Conservation (phyloP, 305 asterid genomes). For the Plantago coronopus region DNA sequence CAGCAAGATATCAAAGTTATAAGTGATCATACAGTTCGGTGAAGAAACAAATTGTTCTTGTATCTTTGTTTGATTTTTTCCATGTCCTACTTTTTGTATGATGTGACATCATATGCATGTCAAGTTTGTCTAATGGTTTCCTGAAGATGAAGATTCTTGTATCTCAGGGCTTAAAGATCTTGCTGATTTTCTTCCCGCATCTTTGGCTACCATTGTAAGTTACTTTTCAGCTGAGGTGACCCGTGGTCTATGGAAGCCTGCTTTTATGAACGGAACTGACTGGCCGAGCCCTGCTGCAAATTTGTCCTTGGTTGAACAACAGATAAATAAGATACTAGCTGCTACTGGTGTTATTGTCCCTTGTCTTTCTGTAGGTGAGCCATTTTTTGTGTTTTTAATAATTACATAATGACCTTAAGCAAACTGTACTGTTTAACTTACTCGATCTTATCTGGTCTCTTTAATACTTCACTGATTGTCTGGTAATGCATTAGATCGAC, state of each 20-base stretch:
- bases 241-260: constrained; percentile 95
- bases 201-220: constrained; percentile 80
- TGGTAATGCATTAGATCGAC: too few relatives aligned
- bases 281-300: constrained; percentile 99
- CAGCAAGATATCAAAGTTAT: background rate
- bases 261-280: constrained; percentile 94
- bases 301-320: constrained; percentile 74
- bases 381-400: constrained; percentile 19
- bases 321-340: constrained; percentile 78
- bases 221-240: constrained; percentile 96
- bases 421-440: constrained; percentile 11
- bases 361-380: constrained; percentile 61
- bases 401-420: constrained; percentile 9
- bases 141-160: constrained; percentile 12
- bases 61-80: background rate
- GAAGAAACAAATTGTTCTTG: background rate
- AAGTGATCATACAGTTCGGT: background rate
- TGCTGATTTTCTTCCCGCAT: constrained; percentile 96
- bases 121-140: constrained; percentile 14
- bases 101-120: constrained; percentile 20
- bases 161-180: constrained; percentile 94
- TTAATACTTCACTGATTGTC: too few relatives aligned
- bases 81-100: constrained; percentile 9
- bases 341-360: constrained; percentile 92
- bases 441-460: too few relatives aligned